These are phyloP conservation scores for Pharus latifolius DNA, from an alignment of 176 grass and related monocot species.

Conservation along the genomic window DNA sequence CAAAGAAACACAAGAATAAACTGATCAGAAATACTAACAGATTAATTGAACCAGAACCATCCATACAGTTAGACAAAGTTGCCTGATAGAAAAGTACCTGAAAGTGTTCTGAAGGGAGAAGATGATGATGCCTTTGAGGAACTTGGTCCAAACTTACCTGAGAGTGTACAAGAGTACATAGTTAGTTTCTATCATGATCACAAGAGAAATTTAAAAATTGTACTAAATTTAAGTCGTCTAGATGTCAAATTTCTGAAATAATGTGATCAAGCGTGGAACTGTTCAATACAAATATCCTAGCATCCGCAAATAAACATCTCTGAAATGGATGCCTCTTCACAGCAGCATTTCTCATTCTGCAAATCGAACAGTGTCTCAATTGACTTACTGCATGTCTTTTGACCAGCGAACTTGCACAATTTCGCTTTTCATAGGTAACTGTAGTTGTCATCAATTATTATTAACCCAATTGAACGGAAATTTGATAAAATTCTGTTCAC, in stretches of 20 bases:
- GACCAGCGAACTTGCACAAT: background rate
- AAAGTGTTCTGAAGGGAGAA: constrained; percentile 55
- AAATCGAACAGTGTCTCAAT: background rate
- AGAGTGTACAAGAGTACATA: background rate
- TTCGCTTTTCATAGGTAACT: background rate
- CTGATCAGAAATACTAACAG: background rate
- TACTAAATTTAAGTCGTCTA: background rate
- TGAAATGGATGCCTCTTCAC: background rate
- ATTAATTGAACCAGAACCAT: constrained; percentile 5
- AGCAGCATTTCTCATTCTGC: background rate
- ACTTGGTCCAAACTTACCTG: constrained; percentile 35
- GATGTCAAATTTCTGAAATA: background rate
- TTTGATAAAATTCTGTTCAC: background rate
- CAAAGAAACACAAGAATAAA: constrained; percentile 20
- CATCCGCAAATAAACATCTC: background rate
- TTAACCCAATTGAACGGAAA: background rate
- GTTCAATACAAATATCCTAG: background rate
- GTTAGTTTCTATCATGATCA: constrained; percentile 3
- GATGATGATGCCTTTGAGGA: constrained; percentile 48
- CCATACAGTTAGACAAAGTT: background rate
- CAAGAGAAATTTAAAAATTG: background rate
- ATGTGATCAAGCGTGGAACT: constrained; percentile 10
- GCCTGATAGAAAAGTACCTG: constrained; percentile 27
- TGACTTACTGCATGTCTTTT: background rate
- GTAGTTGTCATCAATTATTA: too few species aligned